Evolutionary conservation across 176 grass and related monocot species (phyloP), one percentile per base, ranked within the genome.

Genomic region (Musa acuminata): DNA sequence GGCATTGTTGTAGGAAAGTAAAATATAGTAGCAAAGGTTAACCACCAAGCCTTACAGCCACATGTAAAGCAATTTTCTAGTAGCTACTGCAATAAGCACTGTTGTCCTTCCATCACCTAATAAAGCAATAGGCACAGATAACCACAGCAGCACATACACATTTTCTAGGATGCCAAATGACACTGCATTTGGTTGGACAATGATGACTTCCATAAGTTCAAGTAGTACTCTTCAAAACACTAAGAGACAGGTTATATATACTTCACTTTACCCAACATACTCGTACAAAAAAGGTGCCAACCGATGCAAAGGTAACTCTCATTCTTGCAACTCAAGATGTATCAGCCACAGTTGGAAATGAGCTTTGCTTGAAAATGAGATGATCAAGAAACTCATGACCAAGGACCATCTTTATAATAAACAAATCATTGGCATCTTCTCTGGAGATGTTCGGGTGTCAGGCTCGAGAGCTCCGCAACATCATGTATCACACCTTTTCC

Each of bases 301-400:
- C 35, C 35, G 8, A 64, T 10, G 63, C 11, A 7, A 26, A 64
- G 62, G 62, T 13, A 64, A 64, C 23, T 26, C 17, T 26, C 62
- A 12, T 20, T 66, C 19, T 66, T 13, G 11, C 63, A 27, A 66
- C 63, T 66, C 63, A 65, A 65, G 11, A 21, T 65, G 21, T 23
- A 13, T 65, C 62, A 65, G 21, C 11, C 19, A 13, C 13, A 60
- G 8, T 24, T 24, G 13, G 13, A 2, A 27, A 27, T 67, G 11
- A 67, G 11, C 23, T 29, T 67, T 67, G 13, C 11, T 25, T 13
- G 13, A 6, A 2, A 64, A 12, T 8, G 62, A 25, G 62, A 20
- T 70, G 67, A 70, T 51, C 67, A 50, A 19, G 67, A 35, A 51
- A 70, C 67, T 70, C 43, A 11, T 65, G 63, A 65, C 8, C 43